Conservation (phyloP, 345 rosid genomes). For the Capsella bursapastoris region DNA sequence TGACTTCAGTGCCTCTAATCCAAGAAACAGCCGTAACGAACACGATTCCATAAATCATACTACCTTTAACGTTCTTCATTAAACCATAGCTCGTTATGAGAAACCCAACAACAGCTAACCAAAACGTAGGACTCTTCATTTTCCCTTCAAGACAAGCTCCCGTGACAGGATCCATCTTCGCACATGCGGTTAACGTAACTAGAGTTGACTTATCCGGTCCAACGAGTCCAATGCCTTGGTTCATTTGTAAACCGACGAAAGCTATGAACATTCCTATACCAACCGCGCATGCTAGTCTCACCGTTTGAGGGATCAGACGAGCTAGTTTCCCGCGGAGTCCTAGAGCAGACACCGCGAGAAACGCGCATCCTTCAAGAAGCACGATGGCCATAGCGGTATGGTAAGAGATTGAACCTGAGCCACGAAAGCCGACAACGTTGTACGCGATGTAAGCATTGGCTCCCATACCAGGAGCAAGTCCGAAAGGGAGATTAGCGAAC, state of each 20-base stretch:
- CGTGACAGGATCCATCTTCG: slow-evolving; percentile 50
- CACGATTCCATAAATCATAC: slow-evolving; percentile 81
- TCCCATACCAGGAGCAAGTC: slow-evolving; percentile 93
- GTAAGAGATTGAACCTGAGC: slow-evolving; percentile 75
- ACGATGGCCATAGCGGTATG: slow-evolving; percentile 73
- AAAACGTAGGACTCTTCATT: slow-evolving; percentile 81
- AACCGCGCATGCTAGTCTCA: slow-evolving; percentile 66
- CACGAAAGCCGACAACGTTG: slow-evolving; percentile 81
- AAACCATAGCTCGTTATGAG: slow-evolving; percentile 68
- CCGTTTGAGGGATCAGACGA: slow-evolving; percentile 66
- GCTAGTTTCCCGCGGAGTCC: slow-evolving; percentile 74
- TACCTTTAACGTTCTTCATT: slow-evolving; percentile 72
- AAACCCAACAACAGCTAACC: slow-evolving; percentile 75
- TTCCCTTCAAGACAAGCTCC: slow-evolving; percentile 68
- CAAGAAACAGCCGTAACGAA: slow-evolving; percentile 78
- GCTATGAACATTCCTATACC: slow-evolving; percentile 92
- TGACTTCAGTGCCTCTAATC: slow-evolving; percentile 76
- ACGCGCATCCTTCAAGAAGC: slow-evolving; percentile 67
- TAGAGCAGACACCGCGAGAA: slow-evolving; percentile 57
- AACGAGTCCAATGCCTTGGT: slow-evolving; percentile 80
- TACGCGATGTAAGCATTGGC: slow-evolving; percentile 80
- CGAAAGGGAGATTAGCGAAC: slow-evolving; percentile 80
- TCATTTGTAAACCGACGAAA: slow-evolving; percentile 76
- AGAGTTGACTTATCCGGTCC: slow-evolving; percentile 79
- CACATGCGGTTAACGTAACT: slow-evolving; percentile 71